Conservation (phyloP, 805 yeast species). For the Monosporozyma siamensis region DNA sequence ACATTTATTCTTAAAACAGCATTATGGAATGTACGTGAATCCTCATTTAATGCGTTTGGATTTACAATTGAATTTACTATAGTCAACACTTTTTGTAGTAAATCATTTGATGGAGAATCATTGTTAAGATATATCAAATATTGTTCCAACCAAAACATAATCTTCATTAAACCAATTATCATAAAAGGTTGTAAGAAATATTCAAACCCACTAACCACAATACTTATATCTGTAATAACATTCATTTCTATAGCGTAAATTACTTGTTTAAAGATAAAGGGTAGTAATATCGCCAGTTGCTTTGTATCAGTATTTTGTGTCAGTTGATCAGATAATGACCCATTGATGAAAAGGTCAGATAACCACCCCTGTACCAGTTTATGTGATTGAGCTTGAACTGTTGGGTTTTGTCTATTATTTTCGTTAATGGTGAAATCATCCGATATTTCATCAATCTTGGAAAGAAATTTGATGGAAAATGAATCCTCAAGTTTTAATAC, state of each 20-base stretch:
- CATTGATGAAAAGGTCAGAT: conserved; percentile 67
- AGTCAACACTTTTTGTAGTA: conserved; percentile 30
- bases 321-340: conserved; percentile 78
- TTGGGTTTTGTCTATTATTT: conserved; percentile 19
- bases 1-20: conserved; percentile 31
- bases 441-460: conserved; percentile 18
- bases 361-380: conserved; percentile 61
- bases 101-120: conserved; percentile 17
- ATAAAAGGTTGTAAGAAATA: conserved; percentile 77
- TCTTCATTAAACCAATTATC: conserved; percentile 45
- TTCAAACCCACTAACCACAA: conserved; percentile 70
- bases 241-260: conserved; percentile 45
- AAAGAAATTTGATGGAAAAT: conserved; percentile 26
- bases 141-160: conserved; percentile 41
- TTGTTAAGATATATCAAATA: conserved; percentile 30
- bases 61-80: conserved; percentile 34
- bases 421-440: conserved; percentile 22
- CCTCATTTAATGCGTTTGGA: conserved; percentile 38
- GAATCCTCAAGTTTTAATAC: conserved; percentile 18
- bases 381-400: conserved; percentile 19
- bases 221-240: conserved; percentile 47
- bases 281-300: conserved; percentile 61
- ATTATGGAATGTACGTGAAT: conserved; percentile 37
- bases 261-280: conserved; percentile 66
- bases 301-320: conserved; percentile 56